phyloP scores from a whole-genome alignment of 2,329 filamentous ascomycete species.

The Cordyceps farinosa region DNA sequence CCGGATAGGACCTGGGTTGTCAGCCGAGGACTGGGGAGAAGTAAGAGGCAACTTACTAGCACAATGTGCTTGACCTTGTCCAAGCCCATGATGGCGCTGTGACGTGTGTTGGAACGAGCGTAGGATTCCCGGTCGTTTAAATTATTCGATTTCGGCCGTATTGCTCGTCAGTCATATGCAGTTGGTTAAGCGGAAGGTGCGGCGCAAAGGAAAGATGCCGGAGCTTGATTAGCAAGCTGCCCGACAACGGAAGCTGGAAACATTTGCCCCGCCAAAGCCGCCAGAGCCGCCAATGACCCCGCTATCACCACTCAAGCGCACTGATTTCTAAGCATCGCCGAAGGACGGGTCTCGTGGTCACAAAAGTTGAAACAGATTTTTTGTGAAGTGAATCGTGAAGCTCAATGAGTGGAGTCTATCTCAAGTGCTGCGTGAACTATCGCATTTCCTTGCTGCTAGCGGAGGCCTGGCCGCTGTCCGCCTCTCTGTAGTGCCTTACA shows the following conservation, averaged over 20 bases:
- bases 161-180: too few species aligned
- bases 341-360: background rate
- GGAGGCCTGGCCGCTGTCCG: too few species aligned
- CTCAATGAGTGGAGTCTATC: too few species aligned
- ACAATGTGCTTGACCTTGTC: conserved; percentile 71
- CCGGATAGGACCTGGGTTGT: conserved; percentile 70
- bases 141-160: background rate
- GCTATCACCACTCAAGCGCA: background rate
- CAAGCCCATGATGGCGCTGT: conserved; percentile 35
- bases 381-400: too few species aligned
- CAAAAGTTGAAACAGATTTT: too few species aligned
- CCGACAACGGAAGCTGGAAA: conserved; percentile 3
- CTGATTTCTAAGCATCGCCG: conserved; percentile 6
- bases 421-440: too few species aligned
- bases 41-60: conserved; percentile 50
- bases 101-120: background rate
- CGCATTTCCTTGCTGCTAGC: too few species aligned
- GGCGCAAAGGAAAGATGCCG: background rate
- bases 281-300: background rate
- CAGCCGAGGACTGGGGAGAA: background rate
- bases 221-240: conserved; percentile 11
- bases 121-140: background rate
- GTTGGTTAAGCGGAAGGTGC: background rate
- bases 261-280: conserved; percentile 7
- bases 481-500: too few species aligned